Evolutionary conservation across 169 alveolate genomes (phyloP), one percentile per base, ranked within the genome.

Genomic region (Cystoisospora suis): DNA sequence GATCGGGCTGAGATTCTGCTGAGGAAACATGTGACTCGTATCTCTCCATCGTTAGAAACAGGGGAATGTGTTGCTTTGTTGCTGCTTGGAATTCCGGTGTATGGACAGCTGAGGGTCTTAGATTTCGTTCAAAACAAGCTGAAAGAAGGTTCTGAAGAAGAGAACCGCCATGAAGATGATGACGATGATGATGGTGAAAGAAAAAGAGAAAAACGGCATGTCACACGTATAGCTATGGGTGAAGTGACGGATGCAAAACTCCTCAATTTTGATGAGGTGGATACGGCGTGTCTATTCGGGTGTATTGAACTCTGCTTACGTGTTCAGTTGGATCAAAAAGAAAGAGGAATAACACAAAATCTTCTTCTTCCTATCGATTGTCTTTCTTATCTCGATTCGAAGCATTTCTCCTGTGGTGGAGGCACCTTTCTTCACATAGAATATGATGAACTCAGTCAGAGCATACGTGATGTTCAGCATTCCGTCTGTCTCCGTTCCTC

Each of bases 41-140:
- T 40, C 3, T 17, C 32, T 27, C 56, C 83, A 5, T 6, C 42
- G 29, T 46, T 53, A 4, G 83, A 34, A 36, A 40, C 83, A 4
- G 32, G 58, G 3, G 20, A 4, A 17, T 72, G 83, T 38, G 45
- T 38, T 29, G 83, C 58, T 2, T 36, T 72, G 47, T 38, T 72
- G 83, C 83, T 72, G 3, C 83, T 72, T 27, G 83, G 83, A 56
- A n/a, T 53, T 17, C 83, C 15, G 83, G 83, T 72, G 56, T 72
- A 72, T 27, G 83, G 83, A 1, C 83, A 72, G 83, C 83, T 53
- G 34, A 34, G 56, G 38, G 83, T 72, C 17, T 40, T 38, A 56
- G 56, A 3, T 17, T 72, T 23, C 29, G 83, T 72, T 6, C 83
- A 40, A 38, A 20, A 12, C 38, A 20, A 38, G 23, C 83, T 72